These are phyloP conservation scores for Xylariaceae sp. DNA, from an alignment of 2,329 filamentous ascomycete species.

Conservation along the genomic window DNA sequence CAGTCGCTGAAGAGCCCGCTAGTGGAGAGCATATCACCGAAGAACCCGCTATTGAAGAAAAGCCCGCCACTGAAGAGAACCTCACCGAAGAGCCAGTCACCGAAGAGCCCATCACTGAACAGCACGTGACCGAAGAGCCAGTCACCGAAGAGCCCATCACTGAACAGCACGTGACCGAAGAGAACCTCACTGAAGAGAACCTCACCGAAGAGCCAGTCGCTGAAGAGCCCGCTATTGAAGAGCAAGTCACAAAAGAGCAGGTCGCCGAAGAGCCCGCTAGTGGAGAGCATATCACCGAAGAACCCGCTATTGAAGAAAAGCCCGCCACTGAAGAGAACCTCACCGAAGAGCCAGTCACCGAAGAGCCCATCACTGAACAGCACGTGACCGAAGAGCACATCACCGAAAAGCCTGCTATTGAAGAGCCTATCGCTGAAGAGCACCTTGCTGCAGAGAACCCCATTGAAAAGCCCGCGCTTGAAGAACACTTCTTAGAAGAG, in stretches of 20 bases:
- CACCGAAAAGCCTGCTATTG: too few relatives aligned
- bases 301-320: not conserved
- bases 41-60: not conserved
- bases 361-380: not conserved
- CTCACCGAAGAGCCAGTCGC: not conserved
- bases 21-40: not conserved
- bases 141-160: too few relatives aligned
- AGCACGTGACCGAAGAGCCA: not conserved
- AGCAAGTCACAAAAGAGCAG: not conserved
- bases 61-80: not conserved
- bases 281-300: not conserved
- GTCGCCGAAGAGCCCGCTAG: not conserved
- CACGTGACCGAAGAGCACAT: not conserved
- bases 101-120: not conserved
- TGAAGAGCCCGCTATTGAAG: not conserved
- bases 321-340: not conserved
- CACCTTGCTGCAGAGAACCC: not conserved
- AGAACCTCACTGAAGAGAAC: too few relatives aligned
- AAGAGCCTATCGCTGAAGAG: too few relatives aligned
- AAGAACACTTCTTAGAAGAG: constrained; percentile 1
- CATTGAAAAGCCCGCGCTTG: not conserved
- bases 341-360: not conserved
- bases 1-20: not conserved
- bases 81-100: not conserved
- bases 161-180: too few relatives aligned